Conservation (phyloP, 495 filamentous ascomycete species). For the Zalerion maritima region DNA sequence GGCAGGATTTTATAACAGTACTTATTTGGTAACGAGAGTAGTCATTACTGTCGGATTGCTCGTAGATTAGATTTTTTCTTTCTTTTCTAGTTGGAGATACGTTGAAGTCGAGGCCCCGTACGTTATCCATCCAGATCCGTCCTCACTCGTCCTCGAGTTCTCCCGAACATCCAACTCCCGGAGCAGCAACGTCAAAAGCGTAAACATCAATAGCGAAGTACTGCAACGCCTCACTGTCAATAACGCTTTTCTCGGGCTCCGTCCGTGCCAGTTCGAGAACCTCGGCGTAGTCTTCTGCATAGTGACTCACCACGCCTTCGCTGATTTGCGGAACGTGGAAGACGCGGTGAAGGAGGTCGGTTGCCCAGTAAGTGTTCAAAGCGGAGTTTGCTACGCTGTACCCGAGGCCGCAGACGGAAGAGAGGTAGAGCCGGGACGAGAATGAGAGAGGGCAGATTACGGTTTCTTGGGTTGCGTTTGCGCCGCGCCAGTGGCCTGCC, state of each 20-base stretch:
- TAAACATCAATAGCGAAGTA: slow-evolving; percentile 47
- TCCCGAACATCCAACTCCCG: slow-evolving; percentile 37
- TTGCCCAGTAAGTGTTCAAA: slow-evolving; percentile 40
- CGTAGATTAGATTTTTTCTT: too few relatives aligned
- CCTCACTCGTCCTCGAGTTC: too few relatives aligned
- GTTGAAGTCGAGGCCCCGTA: too few relatives aligned
- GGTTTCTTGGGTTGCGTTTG: slow-evolving; percentile 41
- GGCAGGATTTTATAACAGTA: too few relatives aligned
- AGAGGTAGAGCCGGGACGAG: slow-evolving; percentile 30
- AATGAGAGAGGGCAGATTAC: slow-evolving; percentile 47
- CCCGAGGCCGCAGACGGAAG: slow-evolving; percentile 36
- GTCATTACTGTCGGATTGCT: too few relatives aligned
- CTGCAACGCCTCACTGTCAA: slow-evolving; percentile 39
- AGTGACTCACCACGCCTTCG: slow-evolving; percentile 41
- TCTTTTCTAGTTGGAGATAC: too few relatives aligned
- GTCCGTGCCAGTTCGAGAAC: slow-evolving; percentile 28
- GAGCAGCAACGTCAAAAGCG: slow-evolving; percentile 36
- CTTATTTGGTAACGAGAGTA: too few relatives aligned
- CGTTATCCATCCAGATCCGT: too few relatives aligned
- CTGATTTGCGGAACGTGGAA: slow-evolving; percentile 38
- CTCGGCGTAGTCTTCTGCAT: slow-evolving; percentile 35
- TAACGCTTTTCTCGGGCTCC: slow-evolving; percentile 23
- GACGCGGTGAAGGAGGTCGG: slow-evolving; percentile 42
- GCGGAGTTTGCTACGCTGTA: slow-evolving; percentile 30
- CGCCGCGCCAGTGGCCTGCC: slow-evolving; percentile 45